These are phyloP conservation scores for Tetradesmus lagerheimii DNA, from an alignment of 139 green algal species.

Conservation along the genomic window DNA sequence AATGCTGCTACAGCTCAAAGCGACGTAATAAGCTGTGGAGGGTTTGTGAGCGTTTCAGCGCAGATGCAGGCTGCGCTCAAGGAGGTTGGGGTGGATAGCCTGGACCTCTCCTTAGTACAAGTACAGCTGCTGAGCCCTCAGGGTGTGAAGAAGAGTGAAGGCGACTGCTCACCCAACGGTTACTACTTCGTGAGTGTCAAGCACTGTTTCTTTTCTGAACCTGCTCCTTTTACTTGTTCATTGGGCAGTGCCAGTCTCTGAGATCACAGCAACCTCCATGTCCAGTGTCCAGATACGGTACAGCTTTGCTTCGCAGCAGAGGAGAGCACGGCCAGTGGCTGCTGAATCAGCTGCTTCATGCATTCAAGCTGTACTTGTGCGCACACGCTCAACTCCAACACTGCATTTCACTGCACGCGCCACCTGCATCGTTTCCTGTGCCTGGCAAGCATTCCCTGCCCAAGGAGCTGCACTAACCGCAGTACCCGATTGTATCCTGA, in stretches of 20 bases:
- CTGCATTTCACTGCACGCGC: too few species aligned
- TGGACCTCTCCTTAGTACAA: neutral
- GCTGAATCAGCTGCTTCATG: too few species aligned
- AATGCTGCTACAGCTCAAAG: neutral
- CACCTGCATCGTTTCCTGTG: too few species aligned
- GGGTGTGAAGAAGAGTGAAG: conserved; percentile 22
- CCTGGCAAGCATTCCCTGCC: too few species aligned
- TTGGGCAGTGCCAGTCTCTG: neutral
- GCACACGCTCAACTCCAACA: too few species aligned
- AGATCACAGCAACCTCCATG: neutral
- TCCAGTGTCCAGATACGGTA: neutral
- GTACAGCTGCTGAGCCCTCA: conserved; percentile 11
- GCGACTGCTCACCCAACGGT: conserved; percentile 43
- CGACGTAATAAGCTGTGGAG: conserved; percentile 32
- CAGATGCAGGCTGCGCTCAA: neutral
- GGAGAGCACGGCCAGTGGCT: neutral
- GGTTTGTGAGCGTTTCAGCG: conserved; percentile 1
- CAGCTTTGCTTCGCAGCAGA: neutral
- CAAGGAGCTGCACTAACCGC: too few species aligned
- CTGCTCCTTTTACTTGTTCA: neutral
- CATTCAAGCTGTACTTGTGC: too few species aligned
- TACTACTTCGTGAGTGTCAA: conserved; percentile 39
- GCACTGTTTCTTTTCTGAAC: neutral
- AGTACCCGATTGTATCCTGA: too few species aligned
- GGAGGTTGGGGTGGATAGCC: neutral